Evolutionary conservation across 768 basidiomycete genomes (phyloP).

Genomic region (Podaxis sp.): DNA sequence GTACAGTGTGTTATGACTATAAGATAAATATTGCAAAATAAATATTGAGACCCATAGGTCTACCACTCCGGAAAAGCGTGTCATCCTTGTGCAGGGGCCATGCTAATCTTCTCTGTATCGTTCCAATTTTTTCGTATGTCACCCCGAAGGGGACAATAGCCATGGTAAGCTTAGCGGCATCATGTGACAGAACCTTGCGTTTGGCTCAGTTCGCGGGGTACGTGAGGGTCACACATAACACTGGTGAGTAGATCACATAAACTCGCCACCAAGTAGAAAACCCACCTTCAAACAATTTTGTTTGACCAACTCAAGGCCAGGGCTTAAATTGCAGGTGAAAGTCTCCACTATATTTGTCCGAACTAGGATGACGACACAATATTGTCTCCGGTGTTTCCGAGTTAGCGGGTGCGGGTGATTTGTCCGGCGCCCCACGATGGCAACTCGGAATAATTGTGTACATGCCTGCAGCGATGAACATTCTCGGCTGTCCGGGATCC

Average conservation of each 20-base stretch:
- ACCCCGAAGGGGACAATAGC: slow-evolving; percentile 78
- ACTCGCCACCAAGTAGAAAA: too few relatives aligned
- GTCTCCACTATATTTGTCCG: not conserved
- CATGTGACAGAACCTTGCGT: not conserved
- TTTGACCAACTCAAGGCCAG: too few relatives aligned
- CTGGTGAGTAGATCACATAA: not conserved
- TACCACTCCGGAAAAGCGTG: slow-evolving; percentile 97
- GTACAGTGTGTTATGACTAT: too few relatives aligned
- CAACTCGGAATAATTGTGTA: not conserved
- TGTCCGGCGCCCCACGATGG: not conserved
- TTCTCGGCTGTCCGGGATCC: not conserved
- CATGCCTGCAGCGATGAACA: not conserved
- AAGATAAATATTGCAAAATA: slow-evolving; percentile 32
- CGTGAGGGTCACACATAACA: not conserved
- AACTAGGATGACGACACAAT: not conserved
- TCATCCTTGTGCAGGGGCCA: slow-evolving; percentile 99
- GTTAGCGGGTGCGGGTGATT: not conserved
- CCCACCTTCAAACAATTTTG: too few relatives aligned
- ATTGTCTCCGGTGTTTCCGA: not conserved
- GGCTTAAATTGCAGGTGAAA: not conserved
- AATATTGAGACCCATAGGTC: slow-evolving; percentile 59
- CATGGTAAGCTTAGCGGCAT: not conserved
- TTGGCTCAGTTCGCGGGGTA: not conserved
- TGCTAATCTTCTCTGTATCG: slow-evolving; percentile 99
- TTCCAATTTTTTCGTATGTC: slow-evolving; percentile 99